These are phyloP conservation scores for Aleurites moluccanus DNA, from an alignment of 441 rosid species.

Conservation along the genomic window DNA sequence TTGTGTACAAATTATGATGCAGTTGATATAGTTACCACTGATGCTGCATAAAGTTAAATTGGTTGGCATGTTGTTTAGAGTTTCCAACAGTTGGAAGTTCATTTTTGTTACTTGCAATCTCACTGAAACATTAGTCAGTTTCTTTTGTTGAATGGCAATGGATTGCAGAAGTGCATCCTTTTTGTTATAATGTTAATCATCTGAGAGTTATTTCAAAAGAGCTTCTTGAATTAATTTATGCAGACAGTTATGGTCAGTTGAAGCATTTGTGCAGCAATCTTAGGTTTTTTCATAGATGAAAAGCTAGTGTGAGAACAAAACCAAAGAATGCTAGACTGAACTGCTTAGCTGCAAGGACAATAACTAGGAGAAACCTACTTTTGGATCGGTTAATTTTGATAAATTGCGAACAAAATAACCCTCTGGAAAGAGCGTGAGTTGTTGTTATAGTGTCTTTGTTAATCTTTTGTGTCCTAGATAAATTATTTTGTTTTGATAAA, in stretches of 20 bases:
- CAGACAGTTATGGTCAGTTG: too few species aligned
- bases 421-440: background rate
- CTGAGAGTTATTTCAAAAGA: background rate
- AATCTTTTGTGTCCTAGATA: background rate
- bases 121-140: background rate
- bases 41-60: conserved; percentile 1
- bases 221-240: background rate
- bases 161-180: background rate
- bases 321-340: background rate
- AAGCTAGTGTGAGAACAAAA: background rate
- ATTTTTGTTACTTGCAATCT: background rate
- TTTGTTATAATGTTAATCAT: background rate
- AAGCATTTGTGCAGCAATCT: too few species aligned
- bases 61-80: background rate
- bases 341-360: background rate
- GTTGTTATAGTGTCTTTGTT: background rate
- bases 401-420: background rate
- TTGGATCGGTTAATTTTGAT: background rate
- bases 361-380: background rate
- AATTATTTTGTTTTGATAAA: background rate
- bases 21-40: background rate
- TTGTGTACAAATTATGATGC: background rate
- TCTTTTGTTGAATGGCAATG: background rate
- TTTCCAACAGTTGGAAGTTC: background rate
- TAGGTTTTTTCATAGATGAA: too few species aligned